A percentile compares a stretch with the other conserved stretches of the same genome.
These are phyloP conservation scores for Brettanomyces sp. DNA, from an alignment of 805 yeast genomes.

Conservation along the genomic window DNA sequence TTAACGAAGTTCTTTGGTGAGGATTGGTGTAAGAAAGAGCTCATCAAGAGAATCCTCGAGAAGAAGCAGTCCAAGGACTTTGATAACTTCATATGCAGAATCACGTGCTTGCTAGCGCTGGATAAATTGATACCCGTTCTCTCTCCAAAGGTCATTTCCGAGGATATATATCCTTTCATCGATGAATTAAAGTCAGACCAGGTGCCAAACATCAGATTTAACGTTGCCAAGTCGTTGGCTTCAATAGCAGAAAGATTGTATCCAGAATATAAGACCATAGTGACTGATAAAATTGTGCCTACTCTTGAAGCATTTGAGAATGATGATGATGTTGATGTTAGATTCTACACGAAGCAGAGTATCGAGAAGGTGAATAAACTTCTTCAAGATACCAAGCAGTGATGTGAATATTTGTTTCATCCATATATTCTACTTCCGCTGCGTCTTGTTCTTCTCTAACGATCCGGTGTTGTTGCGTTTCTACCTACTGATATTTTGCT, in stretches of 20 bases:
- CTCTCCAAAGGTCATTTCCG: conserved; percentile 42
- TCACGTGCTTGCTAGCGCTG: conserved; percentile 83
- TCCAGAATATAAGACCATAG: conserved; percentile 26
- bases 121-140: conserved; percentile 76
- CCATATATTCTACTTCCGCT: background rate
- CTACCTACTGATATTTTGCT: background rate
- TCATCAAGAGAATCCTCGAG: conserved; percentile 64
- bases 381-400: conserved; percentile 7
- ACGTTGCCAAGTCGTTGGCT: conserved; percentile 79
- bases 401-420: background rate
- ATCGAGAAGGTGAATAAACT: conserved; percentile 12
- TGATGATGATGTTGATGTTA: conserved; percentile 84
- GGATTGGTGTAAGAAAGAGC: conserved; percentile 83
- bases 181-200: conserved; percentile 63
- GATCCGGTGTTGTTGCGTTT: background rate
- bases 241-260: conserved; percentile 46
- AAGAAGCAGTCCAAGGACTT: conserved; percentile 27
- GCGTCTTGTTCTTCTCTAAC: too few relatives aligned
- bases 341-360: conserved; percentile 67
- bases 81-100: conserved; percentile 77
- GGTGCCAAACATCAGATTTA: conserved; percentile 93
- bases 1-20: conserved; percentile 84
- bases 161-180: conserved; percentile 72
- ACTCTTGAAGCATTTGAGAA: conserved; percentile 52
- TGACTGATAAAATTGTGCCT: conserved; percentile 48